Conservation (phyloP, 1,284 basidiomycete species). For the Tylopilus orsonianus region DNA sequence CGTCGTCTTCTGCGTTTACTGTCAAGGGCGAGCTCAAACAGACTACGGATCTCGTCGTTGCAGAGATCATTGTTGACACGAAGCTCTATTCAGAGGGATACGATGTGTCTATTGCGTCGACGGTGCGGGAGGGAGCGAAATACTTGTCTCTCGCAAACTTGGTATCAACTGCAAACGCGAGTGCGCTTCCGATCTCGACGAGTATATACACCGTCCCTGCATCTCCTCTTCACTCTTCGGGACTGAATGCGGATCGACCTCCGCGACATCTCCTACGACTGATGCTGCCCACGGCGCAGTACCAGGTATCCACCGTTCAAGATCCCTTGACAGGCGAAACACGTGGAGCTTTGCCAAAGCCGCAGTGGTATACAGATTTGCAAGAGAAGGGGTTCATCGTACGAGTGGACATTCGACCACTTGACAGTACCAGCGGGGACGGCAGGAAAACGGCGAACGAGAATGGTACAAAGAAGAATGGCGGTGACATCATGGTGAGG, state of each 20-base stretch:
- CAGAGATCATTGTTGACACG: conserved; percentile 74
- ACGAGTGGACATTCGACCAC: conserved; percentile 54
- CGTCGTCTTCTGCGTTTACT: conserved; percentile 53
- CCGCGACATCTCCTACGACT: conserved; percentile 75
- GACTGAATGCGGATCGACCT: conserved; percentile 55
- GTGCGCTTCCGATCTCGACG: conserved; percentile 50
- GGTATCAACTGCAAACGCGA: background rate
- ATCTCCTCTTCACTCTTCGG: conserved; percentile 77
- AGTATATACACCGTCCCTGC: conserved; percentile 70
- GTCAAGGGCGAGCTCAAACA: conserved; percentile 56
- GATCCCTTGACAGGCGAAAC: conserved; percentile 81
- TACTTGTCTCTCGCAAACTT: conserved; percentile 21
- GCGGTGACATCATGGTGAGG: conserved; percentile 37
- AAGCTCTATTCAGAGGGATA: conserved; percentile 75
- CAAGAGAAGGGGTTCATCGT: conserved; percentile 68
- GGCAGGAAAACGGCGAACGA: conserved; percentile 24
- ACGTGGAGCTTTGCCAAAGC: conserved; percentile 62
- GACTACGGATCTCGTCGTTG: conserved; percentile 61
- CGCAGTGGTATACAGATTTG: conserved; percentile 73
- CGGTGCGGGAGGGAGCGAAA: conserved; percentile 40
- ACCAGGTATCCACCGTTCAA: conserved; percentile 67
- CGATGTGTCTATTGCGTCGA: conserved; percentile 51
- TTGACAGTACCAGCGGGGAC: conserved; percentile 25
- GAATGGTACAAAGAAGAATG: conserved; percentile 27
- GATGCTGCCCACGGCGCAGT: conserved; percentile 80